Evolutionary conservation across 2,329 filamentous ascomycete species (phyloP), one percentile per base, ranked within the genome.

Genomic region (Fusarium falciforme): DNA sequence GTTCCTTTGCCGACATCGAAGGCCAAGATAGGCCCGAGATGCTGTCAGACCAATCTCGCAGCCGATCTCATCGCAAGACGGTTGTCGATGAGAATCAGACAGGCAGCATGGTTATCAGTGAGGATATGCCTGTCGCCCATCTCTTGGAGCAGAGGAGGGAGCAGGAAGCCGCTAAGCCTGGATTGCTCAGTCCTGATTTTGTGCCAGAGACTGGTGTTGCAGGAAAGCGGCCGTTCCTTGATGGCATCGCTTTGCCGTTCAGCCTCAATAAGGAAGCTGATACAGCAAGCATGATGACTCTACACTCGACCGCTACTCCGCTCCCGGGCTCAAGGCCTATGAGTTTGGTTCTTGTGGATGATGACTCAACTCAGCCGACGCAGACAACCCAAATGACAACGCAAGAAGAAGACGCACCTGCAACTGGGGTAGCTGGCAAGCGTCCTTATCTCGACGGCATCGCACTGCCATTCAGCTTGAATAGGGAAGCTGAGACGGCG

Each of bases 181-280:
- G 85, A 1, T 83, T 87, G 0, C 83, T 85, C 33, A 87, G 85
- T 10, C 82, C 85, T 0, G 77, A 84, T 33, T 84, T 84, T 58
- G 77, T 80, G 0, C 82, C 87, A 52, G 82, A 86, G 71, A 84
- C 89, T 0, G 89, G 88, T 0, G 85, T 87, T 5, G 85, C 87
- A 0, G 89, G 89, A 6, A 93, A 92, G 77, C 85, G 93, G 4
- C 91, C 93, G 0, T 91, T 90, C 54, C 85, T 93, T 7, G 90
- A 89, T 22, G 91, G 92, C 1, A 89, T 94, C 29, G 92, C 93
- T 0, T 88, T 94, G 75, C 93, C 93, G 0, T 95, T 95, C 78
- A 93, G 89, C 66, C 80, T 95, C 16, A 88, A 88, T 61, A 88
- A 88, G 73, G 88, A 92, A 22, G 88, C 89, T 2, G 88, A 90